Evolutionary conservation across 1,284 basidiomycete genomes (phyloP), one percentile per base, ranked within the genome.

Genomic region (Rhodotorula sp.): DNA sequence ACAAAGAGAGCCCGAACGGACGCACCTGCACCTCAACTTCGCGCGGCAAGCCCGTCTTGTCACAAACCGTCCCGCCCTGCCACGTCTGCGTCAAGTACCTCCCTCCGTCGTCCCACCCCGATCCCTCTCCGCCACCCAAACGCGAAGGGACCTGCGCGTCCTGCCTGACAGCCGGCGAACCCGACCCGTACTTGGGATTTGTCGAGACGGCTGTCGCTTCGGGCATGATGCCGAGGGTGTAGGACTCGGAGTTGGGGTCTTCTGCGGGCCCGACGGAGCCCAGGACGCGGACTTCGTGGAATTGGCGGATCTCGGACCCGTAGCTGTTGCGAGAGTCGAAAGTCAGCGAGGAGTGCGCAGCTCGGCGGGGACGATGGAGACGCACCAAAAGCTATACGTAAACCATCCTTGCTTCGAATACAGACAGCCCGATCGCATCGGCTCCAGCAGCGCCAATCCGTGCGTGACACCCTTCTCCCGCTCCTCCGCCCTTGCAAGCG

Each of bases 371-470:
- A 26, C 18, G 31, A 3, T 5, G 0, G 18, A 85, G 81, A 91
- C 89, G 81, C 94, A 92, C 83, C 93, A 95, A 81, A 95, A 95
- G 68, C 91, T 89, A 81, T 95, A 96, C 53, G 93, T 96, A 82
- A 95, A 96, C 94, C 94, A 97, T 51, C 88, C 80, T 68, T 82
- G 79, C 55, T 77, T 79, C 15, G 76, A 75, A 68, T 83, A 83
- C 52, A 84, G 68, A 68, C 83, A 84, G 44, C 78, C 77, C 2
- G 79, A 80, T n/a, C 81, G 79, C 58, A 83, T 73, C 63, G 82
- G 81, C 51, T 79, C 79, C n/a, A 84, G 69, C 13, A 82, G 44
- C 4, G 67, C 70, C 20, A 78, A 62, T 2, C 76, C 77, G 22
- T 65, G 59, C 47, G 74, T 69, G 28, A 76, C 56, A 8, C 72